Evolutionary conservation across 2,329 filamentous ascomycete genomes (phyloP).

Genomic region (Microsporum ferrugineum): DNA sequence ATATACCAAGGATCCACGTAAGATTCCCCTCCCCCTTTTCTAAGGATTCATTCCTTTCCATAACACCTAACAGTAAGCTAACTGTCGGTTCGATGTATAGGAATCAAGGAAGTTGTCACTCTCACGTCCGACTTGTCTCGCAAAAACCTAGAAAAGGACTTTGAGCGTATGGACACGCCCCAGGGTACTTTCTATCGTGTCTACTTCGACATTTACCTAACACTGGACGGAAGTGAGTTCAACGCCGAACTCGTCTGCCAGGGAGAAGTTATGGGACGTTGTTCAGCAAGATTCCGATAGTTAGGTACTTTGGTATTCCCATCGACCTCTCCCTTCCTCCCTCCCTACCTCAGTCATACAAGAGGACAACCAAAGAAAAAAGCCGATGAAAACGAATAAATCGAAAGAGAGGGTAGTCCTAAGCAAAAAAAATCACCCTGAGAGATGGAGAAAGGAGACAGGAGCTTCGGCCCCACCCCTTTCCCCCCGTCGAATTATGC

Average conservation of each 20-base stretch:
- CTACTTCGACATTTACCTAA: slow-evolving; percentile 65
- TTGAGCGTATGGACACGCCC: slow-evolving; percentile 97
- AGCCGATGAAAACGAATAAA: background rate
- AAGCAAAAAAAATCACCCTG: background rate
- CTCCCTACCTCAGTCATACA: background rate
- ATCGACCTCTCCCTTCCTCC: background rate
- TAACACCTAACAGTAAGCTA: background rate
- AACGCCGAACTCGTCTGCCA: slow-evolving; percentile 98
- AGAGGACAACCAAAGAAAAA: background rate
- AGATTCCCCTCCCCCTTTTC: slow-evolving; percentile 36
- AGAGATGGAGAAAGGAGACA: background rate
- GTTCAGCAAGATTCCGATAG: slow-evolving; percentile 74
- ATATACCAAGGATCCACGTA: slow-evolving; percentile 98
- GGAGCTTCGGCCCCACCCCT: background rate
- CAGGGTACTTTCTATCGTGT: slow-evolving; percentile 89
- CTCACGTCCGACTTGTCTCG: slow-evolving; percentile 92
- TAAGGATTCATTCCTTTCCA: background rate
- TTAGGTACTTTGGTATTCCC: background rate
- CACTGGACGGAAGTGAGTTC: slow-evolving; percentile 93
- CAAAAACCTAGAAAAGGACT: slow-evolving; percentile 98
- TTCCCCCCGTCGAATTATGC: background rate
- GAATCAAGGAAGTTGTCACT: slow-evolving; percentile 98
- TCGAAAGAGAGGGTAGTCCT: background rate
- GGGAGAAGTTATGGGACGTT: slow-evolving; percentile 96
- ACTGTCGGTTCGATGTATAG: slow-evolving; percentile 37